Evolutionary conservation across 2,329 filamentous ascomycete genomes (phyloP), one percentile per base, ranked within the genome.

Genomic region (Xylariaceae sp.): DNA sequence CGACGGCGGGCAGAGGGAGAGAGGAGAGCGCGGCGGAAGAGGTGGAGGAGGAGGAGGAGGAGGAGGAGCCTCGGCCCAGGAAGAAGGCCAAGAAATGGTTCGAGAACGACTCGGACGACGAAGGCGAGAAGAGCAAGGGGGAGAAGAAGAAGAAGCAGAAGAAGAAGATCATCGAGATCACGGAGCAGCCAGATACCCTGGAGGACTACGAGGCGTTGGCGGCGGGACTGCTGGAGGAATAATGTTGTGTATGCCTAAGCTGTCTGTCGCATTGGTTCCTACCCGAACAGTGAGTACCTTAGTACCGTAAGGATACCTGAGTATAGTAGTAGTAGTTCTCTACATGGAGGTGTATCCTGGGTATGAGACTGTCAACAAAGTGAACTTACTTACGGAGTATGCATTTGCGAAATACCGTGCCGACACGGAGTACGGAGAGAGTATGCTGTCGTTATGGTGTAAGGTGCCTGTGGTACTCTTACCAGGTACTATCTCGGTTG

Each of bases 41-140:
- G 7, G 46, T 40, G 12, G 57, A 57, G 12, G 50, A 52, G 15
- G 57, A 60, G 2, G 65, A 66, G 13, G 57, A 57, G 33, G 59
- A 60, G 44, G 58, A 56, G 39, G 28, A 32, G 14, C 29, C 29
- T 17, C 64, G 64, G 31, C 67, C 70, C 13, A 62, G 58, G 50
- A 83, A 82, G 69, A 80, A 75, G 58, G 65, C 72, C 39, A 86
- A 83, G 75, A 87, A 87, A 60, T 86, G 81, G 81, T 87, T 87
- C 63, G 69, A 87, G 57, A 73, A 80, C 39, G 78, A 80, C 39
- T 72, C 70, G 2, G 70, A 69, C 11, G 66, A 68, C 31, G 67
- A 69, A 30, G 59, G 50, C 35, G 59, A 62, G 31, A 61, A 65
- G 33, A 60, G 57, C 48, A 57, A 54, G 46, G 62, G 59, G 45